Evolutionary conservation across 305 asterid genomes (phyloP), one percentile per base, ranked within the genome.

Genomic region (Plantago rigida): DNA sequence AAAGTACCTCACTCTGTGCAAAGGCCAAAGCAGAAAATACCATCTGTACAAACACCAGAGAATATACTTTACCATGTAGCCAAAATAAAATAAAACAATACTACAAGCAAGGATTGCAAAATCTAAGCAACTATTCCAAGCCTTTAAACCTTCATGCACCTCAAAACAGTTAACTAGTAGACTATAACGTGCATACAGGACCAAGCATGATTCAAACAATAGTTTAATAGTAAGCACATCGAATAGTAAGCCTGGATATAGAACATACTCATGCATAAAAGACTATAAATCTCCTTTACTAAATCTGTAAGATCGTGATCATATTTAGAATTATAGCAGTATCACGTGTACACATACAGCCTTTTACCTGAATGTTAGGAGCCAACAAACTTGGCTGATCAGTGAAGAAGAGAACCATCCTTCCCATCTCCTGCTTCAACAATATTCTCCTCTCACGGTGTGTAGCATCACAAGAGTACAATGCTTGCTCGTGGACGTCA

Each of bases 381-480:
- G 99, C 99, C 79, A 93, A 75, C 70, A 93, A 73, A 81, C 97
- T 93, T 68, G 99, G 99, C 77, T 93, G 99, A 70, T 93, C 99
- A 34, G 96, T 83, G 68, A 93, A 93, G 81, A 93, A 93, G 62
- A 93, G 87, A 63, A 82, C 95, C 97, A 87, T 93, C 75, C 99
- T 83, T 77, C 99, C 96, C 34, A 93, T 93, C 79, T 93, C 99
- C 79, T 93, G 99, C 87, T 89, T 93, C 78, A 93, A 67, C 68
- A 93, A 71, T 71, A 87, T 81, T 75, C 99, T 87, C 79, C 99
- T 78, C 62, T 89, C 99, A 36, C 76, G 91, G 79, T 93, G 99
- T 65, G 87, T 81, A 69, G 87, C 80, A 82, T 89, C 96, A 76
- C 95, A 87, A 41, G 94, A 84, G 67, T 77, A 68, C 63, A 84